These are phyloP conservation scores for Alternaria brassicae DNA, from an alignment of 2,329 filamentous ascomycete species.

Conservation along the genomic window DNA sequence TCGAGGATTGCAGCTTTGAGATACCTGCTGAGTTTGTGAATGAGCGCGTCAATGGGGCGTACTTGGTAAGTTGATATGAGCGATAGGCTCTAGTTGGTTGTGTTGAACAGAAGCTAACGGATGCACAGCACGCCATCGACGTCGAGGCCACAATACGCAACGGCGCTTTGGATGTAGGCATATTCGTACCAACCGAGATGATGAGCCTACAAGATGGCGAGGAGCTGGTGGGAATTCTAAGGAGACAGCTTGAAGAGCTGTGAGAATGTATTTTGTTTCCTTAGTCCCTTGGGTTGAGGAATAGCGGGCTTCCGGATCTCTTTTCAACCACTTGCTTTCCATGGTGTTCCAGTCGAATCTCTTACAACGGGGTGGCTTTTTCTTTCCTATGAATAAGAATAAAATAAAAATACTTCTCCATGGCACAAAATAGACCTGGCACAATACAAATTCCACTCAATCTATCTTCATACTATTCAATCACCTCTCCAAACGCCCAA, in stretches of 20 bases:
- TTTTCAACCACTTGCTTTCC: not conserved
- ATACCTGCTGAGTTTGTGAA: conserved; percentile 30
- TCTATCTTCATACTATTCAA: not conserved
- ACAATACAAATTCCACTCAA: not conserved
- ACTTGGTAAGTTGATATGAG: conserved; percentile 48
- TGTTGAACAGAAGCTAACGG: conserved; percentile 39
- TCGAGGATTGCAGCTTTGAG: conserved; percentile 14
- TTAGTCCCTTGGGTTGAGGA: not conserved
- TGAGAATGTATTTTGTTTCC: not conserved
- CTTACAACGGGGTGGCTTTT: not conserved
- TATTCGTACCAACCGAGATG: conserved; percentile 59
- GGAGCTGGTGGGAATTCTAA: conserved; percentile 46
- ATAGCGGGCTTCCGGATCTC: not conserved
- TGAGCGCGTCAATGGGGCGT: conserved; percentile 37
- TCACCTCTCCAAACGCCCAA: conserved; percentile 27
- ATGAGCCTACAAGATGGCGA: conserved; percentile 49
- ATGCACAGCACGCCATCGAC: conserved; percentile 60
- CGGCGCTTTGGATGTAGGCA: conserved; percentile 60
- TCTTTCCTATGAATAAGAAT: too few relatives aligned
- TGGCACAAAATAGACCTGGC: not conserved
- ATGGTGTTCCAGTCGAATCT: not conserved
- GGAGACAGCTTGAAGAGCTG: conserved; percentile 4
- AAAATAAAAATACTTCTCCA: not conserved
- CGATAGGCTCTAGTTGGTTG: not conserved
- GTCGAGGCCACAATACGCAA: conserved; percentile 61